Conservation (phyloP, 2,329 filamentous ascomycete genomes). For the Neonectria neomacrospora region DNA sequence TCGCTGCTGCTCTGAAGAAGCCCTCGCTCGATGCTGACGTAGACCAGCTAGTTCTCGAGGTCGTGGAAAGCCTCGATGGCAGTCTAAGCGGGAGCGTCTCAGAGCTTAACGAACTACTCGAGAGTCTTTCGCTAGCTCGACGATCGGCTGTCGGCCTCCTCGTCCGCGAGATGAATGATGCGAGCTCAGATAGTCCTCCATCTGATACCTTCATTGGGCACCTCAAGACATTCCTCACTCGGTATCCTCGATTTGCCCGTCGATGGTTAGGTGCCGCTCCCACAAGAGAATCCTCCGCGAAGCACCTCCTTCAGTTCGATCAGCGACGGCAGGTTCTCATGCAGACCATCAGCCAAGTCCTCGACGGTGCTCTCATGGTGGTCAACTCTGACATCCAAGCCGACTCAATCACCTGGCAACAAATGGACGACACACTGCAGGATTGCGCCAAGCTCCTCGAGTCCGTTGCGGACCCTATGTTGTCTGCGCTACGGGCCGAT, state of each 20-base stretch:
- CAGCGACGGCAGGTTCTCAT: slow-evolving; percentile 65
- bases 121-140: slow-evolving; percentile 65
- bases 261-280: slow-evolving; percentile 72
- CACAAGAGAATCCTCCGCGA: slow-evolving; percentile 61
- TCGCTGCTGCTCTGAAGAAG: slow-evolving; percentile 64
- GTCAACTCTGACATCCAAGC: slow-evolving; percentile 64
- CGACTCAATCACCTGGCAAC: slow-evolving; percentile 61
- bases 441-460: slow-evolving; percentile 67
- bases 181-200: slow-evolving; percentile 22
- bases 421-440: slow-evolving; percentile 66
- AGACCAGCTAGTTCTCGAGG: slow-evolving; percentile 57
- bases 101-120: slow-evolving; percentile 71
- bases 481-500: slow-evolving; percentile 46
- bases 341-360: slow-evolving; percentile 63
- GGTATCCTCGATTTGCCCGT: slow-evolving; percentile 68
- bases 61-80: slow-evolving; percentile 67
- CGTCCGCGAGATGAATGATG: slow-evolving; percentile 42
- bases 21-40: slow-evolving; percentile 50
- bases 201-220: slow-evolving; percentile 46
- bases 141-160: slow-evolving; percentile 65
- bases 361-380: slow-evolving; percentile 70
- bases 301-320: slow-evolving; percentile 70
- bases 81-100: slow-evolving; percentile 67
- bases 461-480: slow-evolving; percentile 56
- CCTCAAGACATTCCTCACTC: slow-evolving; percentile 67